Conservation (phyloP, 2,329 filamentous ascomycete species). For the Hypoxylon sp. region DNA sequence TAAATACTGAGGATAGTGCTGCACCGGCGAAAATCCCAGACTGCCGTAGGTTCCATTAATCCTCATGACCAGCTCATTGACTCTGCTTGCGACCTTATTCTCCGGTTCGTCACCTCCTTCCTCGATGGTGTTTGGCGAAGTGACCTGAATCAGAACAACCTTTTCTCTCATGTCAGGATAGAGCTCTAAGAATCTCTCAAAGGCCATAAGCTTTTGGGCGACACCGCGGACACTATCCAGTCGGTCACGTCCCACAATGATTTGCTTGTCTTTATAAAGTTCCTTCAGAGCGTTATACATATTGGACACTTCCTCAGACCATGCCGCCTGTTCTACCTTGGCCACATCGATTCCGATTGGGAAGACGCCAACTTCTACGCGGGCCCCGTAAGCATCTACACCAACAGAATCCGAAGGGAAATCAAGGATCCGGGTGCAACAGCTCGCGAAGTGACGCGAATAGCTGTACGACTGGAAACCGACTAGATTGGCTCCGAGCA, state of each 20-base stretch:
- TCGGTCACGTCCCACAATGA: slow-evolving; percentile 95
- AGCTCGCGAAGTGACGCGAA: slow-evolving; percentile 93
- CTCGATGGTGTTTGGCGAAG: slow-evolving; percentile 85
- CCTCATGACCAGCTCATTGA: slow-evolving; percentile 89
- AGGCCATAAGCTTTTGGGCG: slow-evolving; percentile 95
- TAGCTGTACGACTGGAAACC: slow-evolving; percentile 98
- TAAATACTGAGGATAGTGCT: slow-evolving; percentile 95
- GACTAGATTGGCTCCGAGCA: slow-evolving; percentile 91
- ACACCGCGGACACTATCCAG: slow-evolving; percentile 93
- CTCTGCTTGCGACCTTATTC: slow-evolving; percentile 86
- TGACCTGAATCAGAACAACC: slow-evolving; percentile 95
- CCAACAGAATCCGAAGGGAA: slow-evolving; percentile 88
- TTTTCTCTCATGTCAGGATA: slow-evolving; percentile 94
- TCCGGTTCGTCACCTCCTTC: slow-evolving; percentile 83
- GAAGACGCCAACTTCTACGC: slow-evolving; percentile 92
- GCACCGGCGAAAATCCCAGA: slow-evolving; percentile 88
- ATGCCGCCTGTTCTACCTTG: slow-evolving; percentile 82
- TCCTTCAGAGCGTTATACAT: slow-evolving; percentile 80
- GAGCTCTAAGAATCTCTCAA: slow-evolving; percentile 89
- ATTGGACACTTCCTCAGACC: slow-evolving; percentile 77
- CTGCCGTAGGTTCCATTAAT: slow-evolving; percentile 95
- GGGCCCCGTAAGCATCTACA: slow-evolving; percentile 89
- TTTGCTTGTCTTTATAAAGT: slow-evolving; percentile 89
- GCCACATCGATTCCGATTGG: slow-evolving; percentile 95
- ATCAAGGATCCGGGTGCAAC: slow-evolving; percentile 91